A percentile compares a stretch with the other conserved stretches of the same genome.
These are phyloP conservation scores for Teratosphaeria viscida DNA, from an alignment of 2,329 filamentous ascomycete genomes.

Conservation along the genomic window DNA sequence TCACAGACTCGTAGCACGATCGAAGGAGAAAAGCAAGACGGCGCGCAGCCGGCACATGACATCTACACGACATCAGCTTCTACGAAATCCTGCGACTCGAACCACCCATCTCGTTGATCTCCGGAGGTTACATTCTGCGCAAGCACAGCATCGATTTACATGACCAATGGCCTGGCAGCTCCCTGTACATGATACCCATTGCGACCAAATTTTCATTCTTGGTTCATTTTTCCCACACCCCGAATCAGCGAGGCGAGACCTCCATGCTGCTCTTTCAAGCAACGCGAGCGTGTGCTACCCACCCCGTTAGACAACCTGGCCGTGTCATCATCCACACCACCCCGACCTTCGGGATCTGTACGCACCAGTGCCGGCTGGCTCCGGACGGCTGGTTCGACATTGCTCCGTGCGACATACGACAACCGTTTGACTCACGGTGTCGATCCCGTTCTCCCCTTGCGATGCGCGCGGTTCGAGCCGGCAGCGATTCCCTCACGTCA, in stretches of 20 bases:
- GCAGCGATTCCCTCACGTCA: background rate
- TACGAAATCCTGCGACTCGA: slow-evolving; percentile 1
- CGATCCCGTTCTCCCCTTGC: background rate
- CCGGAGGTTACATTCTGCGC: background rate
- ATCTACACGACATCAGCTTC: background rate
- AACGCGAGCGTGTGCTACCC: background rate
- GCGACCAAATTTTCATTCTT: background rate
- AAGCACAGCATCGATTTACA: slow-evolving; percentile 1
- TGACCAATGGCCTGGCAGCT: slow-evolving; percentile 7
- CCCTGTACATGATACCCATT: slow-evolving; percentile 16
- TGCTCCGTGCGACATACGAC: background rate
- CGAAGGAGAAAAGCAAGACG: slow-evolving; percentile 1
- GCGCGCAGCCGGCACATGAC: background rate
- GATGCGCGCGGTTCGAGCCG: background rate
- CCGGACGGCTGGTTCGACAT: background rate
- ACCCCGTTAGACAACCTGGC: background rate
- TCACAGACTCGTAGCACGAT: slow-evolving; percentile 19
- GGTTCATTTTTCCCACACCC: background rate
- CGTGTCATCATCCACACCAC: background rate
- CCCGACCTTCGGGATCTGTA: background rate
- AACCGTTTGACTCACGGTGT: background rate
- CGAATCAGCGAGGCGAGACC: background rate
- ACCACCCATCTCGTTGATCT: slow-evolving; percentile 1
- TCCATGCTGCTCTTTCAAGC: background rate
- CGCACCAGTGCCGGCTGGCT: background rate